Evolutionary conservation across 371 early-diverging fungal species (phyloP).

Genomic region (Mortierella sp.): DNA sequence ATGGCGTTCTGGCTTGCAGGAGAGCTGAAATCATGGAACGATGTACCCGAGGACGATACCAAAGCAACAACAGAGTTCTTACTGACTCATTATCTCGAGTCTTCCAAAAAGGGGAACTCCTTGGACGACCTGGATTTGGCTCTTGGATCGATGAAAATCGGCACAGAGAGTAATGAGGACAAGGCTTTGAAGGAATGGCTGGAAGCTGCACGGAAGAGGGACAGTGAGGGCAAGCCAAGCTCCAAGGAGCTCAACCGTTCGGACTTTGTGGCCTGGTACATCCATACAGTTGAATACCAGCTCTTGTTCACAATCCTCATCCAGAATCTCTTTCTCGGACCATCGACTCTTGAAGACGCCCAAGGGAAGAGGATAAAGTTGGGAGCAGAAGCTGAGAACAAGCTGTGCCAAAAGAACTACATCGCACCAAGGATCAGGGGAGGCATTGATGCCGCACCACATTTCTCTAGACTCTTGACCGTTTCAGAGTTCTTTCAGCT

Average conservation of each 20-base stretch:
- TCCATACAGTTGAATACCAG: constrained; percentile 46
- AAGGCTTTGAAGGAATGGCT: constrained; percentile 37
- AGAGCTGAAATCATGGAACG: constrained; percentile 38
- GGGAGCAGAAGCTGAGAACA: constrained; percentile 31
- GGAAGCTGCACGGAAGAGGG: constrained; percentile 25
- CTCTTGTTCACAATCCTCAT: constrained; percentile 45
- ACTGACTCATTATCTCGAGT: constrained; percentile 31
- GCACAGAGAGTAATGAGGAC: neutral
- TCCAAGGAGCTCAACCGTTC: constrained; percentile 36
- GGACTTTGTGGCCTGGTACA: constrained; percentile 49
- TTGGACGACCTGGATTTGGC: constrained; percentile 9
- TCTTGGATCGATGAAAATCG: neutral
- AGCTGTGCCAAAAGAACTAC: constrained; percentile 37
- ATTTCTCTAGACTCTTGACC: constrained; percentile 34
- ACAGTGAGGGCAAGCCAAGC: constrained; percentile 17
- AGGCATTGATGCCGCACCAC: constrained; percentile 27
- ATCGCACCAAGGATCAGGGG: constrained; percentile 46
- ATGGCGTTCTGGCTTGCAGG: constrained; percentile 50
- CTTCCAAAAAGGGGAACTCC: neutral
- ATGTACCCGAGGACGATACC: constrained; percentile 29
- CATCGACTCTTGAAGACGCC: constrained; percentile 9
- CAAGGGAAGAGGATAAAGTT: constrained; percentile 20
- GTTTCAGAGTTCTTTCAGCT: constrained; percentile 44
- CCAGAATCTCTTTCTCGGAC: constrained; percentile 41
- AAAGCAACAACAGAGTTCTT: constrained; percentile 37